These are phyloP conservation scores for Schizothecium vesticola DNA, from an alignment of 495 filamentous ascomycete species.

Conservation along the genomic window DNA sequence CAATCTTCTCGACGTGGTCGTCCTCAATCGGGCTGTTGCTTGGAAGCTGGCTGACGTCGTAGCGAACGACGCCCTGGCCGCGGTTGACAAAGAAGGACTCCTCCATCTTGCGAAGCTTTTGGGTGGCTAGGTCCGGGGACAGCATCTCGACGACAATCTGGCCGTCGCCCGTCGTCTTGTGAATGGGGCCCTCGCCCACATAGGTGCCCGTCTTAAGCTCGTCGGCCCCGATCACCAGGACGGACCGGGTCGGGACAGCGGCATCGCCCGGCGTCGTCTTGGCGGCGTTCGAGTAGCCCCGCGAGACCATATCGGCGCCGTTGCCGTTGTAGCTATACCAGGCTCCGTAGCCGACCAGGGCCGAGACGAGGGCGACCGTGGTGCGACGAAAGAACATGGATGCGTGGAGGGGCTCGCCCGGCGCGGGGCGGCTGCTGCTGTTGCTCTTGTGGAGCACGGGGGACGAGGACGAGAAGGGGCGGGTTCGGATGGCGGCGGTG, in stretches of 20 bases:
- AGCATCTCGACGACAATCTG: conserved; percentile 88
- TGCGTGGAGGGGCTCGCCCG: conserved; percentile 39
- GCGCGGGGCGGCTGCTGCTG: conserved; percentile 21
- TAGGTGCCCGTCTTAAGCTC: conserved; percentile 77
- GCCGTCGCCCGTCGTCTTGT: conserved; percentile 80
- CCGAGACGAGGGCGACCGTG: conserved; percentile 39
- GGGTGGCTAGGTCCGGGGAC: conserved; percentile 88
- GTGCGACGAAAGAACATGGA: conserved; percentile 48
- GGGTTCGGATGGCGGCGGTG: conserved; percentile 5
- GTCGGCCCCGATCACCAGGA: conserved; percentile 75
- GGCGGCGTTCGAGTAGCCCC: conserved; percentile 17
- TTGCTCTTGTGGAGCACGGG: conserved; percentile 9
- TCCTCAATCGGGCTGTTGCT: conserved; percentile 99
- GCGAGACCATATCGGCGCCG: conserved; percentile 25
- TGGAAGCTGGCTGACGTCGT: conserved; percentile 90
- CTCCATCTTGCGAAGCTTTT: conserved; percentile 82
- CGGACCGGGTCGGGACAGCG: conserved; percentile 39
- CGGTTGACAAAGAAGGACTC: conserved; percentile 86
- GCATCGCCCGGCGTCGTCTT: conserved; percentile 13
- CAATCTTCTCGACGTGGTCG: conserved; percentile 94
- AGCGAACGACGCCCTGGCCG: conserved; percentile 85
- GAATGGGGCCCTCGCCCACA: conserved; percentile 74
- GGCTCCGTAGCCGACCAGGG: conserved; percentile 47
- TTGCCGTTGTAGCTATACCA: conserved; percentile 44
- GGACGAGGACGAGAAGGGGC: conserved; percentile 18